phyloP scores from a whole-genome alignment of 2,329 filamentous ascomycete genomes.

The Botrytis squamosa region DNA sequence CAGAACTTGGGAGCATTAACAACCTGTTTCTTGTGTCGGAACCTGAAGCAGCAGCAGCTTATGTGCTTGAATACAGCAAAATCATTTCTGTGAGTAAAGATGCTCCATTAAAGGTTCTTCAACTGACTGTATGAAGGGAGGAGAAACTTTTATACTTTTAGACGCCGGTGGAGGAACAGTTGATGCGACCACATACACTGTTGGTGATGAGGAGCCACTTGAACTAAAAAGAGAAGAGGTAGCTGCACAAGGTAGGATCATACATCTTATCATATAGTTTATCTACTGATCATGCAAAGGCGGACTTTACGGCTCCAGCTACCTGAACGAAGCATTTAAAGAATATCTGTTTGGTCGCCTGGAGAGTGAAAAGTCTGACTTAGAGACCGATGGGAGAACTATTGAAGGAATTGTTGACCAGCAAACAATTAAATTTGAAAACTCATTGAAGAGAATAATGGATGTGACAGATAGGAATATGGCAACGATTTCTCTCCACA shows the following conservation, averaged over 20 bases:
- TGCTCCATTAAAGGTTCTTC: background rate
- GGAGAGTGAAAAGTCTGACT: constrained; percentile 15
- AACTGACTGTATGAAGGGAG: constrained; percentile 19
- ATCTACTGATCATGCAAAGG: constrained; percentile 14
- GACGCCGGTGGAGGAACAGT: constrained; percentile 37
- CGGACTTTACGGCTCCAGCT: constrained; percentile 25
- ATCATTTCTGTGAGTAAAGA: constrained; percentile 15
- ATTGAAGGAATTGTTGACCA: constrained; percentile 23
- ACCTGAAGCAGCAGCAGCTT: constrained; percentile 22
- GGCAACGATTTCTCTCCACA: background rate
- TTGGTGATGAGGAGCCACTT: constrained; percentile 28
- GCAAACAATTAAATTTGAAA: constrained; percentile 24
- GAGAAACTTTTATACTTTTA: constrained; percentile 32
- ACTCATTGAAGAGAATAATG: constrained; percentile 17
- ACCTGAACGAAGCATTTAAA: constrained; percentile 25
- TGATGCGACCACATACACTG: constrained; percentile 34
- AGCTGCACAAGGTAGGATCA: constrained; percentile 25
- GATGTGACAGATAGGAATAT: constrained; percentile 1
- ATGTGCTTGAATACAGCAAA: constrained; percentile 18
- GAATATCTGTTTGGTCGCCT: constrained; percentile 21
- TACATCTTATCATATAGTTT: background rate
- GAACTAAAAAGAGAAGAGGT: constrained; percentile 30
- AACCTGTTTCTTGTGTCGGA: constrained; percentile 35
- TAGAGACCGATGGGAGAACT: constrained; percentile 21
- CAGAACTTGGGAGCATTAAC: constrained; percentile 25